These are phyloP conservation scores for Phoma herbarum DNA, from an alignment of 2,329 filamentous ascomycete species.

Conservation along the genomic window DNA sequence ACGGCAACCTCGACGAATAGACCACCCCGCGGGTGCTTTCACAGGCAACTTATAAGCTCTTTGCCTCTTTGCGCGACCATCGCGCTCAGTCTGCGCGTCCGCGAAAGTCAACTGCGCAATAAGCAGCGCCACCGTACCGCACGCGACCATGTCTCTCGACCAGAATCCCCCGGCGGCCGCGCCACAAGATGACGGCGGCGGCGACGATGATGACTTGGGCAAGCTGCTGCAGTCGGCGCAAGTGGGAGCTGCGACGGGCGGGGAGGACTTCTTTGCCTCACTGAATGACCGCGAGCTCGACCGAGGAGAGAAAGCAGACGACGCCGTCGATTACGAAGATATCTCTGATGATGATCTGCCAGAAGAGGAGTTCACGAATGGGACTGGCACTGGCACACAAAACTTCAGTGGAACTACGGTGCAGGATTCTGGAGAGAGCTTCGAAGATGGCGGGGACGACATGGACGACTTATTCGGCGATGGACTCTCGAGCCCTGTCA, in stretches of 20 bases:
- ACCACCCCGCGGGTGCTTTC: slow-evolving; percentile 29
- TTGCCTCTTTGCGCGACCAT: slow-evolving; percentile 1
- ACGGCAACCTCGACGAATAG: slow-evolving; percentile 26
- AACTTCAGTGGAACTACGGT: slow-evolving; percentile 46
- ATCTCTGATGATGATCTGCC: slow-evolving; percentile 92
- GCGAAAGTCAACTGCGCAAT: background rate
- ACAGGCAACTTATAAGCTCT: slow-evolving; percentile 12
- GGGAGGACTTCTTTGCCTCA: slow-evolving; percentile 37
- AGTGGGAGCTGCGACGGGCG: slow-evolving; percentile 30
- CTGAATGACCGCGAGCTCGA: slow-evolving; percentile 52
- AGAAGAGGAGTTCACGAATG: slow-evolving; percentile 65
- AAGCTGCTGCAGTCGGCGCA: slow-evolving; percentile 34
- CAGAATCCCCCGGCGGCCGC: slow-evolving; percentile 23
- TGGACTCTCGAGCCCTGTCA: slow-evolving; percentile 35
- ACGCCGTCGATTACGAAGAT: slow-evolving; percentile 90
- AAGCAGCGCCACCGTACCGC: slow-evolving; percentile 8
- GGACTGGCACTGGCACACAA: slow-evolving; percentile 31
- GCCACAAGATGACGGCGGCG: slow-evolving; percentile 18
- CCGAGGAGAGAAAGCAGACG: slow-evolving; percentile 80
- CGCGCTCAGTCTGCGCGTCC: background rate
- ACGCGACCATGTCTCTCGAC: slow-evolving; percentile 39
- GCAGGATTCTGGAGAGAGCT: slow-evolving; percentile 60
- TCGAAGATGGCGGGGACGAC: slow-evolving; percentile 20
- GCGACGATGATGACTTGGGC: slow-evolving; percentile 38
- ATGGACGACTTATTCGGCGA: slow-evolving; percentile 45